Evolutionary conservation across 257 asterid species (phyloP).

Genomic region (Solanum rostratum): DNA sequence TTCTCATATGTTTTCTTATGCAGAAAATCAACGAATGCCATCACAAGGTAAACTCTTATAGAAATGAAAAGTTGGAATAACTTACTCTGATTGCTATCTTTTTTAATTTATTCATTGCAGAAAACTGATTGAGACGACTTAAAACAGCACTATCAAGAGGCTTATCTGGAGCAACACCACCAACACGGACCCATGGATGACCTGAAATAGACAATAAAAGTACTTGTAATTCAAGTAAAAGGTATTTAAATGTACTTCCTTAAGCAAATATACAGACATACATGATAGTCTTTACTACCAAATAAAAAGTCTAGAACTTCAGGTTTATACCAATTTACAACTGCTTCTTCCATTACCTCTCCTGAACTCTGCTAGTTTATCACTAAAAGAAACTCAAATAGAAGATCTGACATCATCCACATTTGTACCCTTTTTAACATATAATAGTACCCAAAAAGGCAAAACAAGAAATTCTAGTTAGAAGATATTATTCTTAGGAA

Average conservation of each 20-base stretch:
- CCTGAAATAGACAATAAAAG: constrained; percentile 7
- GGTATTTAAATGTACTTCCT: neutral
- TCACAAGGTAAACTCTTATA: neutral
- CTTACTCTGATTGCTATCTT: constrained; percentile 37
- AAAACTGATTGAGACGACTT: constrained; percentile 35
- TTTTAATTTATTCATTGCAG: constrained; percentile 38
- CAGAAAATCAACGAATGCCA: neutral
- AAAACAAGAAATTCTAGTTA: neutral
- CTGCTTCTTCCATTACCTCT: neutral
- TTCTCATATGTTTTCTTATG: neutral
- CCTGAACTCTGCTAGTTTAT: neutral
- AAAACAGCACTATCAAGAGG: constrained; percentile 45
- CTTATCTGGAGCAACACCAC: constrained; percentile 34
- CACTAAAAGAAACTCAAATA: neutral
- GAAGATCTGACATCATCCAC: neutral
- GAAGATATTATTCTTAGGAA: neutral
- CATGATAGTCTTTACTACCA: neutral
- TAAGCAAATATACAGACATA: neutral
- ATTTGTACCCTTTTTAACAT: neutral
- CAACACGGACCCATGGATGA: constrained; percentile 36
- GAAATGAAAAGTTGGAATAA: neutral
- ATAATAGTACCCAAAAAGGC: neutral
- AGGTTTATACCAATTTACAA: neutral
- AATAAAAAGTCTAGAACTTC: neutral
- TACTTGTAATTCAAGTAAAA: neutral